Evolutionary conservation across 768 basidiomycete genomes (phyloP), one percentile per base, ranked within the genome.

Genomic region (Phylloporus rhodoxanthus): DNA sequence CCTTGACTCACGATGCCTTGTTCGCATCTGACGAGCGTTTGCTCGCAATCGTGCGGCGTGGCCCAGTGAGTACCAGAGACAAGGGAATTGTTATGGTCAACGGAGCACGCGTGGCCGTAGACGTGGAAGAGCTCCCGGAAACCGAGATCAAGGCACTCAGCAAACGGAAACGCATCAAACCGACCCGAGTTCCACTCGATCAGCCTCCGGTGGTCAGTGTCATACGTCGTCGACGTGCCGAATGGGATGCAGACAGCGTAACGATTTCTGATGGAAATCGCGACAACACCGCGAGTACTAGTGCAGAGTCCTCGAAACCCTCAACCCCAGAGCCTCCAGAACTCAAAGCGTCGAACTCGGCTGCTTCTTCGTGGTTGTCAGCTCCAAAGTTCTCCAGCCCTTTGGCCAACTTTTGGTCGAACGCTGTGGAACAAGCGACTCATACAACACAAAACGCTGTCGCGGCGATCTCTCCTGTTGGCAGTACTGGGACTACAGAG

Each of bases 71-170:
- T 20, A 68, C 68, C 48, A 85, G 82, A 68, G 90, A 91, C 67
- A 91, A 85, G 61, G 86, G 87, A 0, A 57, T 81, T 7, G 87
- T 96, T 9, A 86, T 87, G 77, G 82, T 95, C 47, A 99, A 99
- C 61, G 94, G 95, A 4, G 78, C 84, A 30, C 87, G 85, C 58
- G 73, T 91, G 32, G 75, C 77, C 40, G 85, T 98, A 19, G 95
- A 98, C 59, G 76, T 87, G 25, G 93, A 96, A 62, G 91, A 94
- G 48, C 74, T 99, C 17, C 77, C 85, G 0, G 92, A 95, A 48
- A 73, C 77, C 21, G 94, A 98, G 67, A 81, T 94, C 58, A 91
- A 94, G 72, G 68, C 77, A 5, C 73, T 96, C 37, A 74, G 80
- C 61, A 88, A 85, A 67, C 81, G 82, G 73, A 97, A 94, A 68